These are phyloP conservation scores for Apostasia shenzhenica DNA, from an alignment of 106 monocot genomes.

Conservation along the genomic window DNA sequence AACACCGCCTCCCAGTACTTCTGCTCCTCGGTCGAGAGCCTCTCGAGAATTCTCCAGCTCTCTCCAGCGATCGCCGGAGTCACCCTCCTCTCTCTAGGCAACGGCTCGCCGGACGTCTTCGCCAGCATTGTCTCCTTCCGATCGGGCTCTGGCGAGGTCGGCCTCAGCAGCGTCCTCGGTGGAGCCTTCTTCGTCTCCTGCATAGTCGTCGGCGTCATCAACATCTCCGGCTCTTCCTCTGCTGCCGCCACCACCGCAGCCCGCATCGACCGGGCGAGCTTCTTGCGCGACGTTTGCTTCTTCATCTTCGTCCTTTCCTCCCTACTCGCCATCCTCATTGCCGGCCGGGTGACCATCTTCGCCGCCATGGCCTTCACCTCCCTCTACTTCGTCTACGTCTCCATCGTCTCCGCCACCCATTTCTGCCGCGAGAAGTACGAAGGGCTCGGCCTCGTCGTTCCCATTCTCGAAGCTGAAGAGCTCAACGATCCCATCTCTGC, in stretches of 20 bases:
- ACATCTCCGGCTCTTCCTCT: conserved; percentile 10
- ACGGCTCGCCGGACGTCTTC: conserved; percentile 72
- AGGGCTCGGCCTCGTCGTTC: conserved; percentile 5
- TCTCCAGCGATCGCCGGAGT: conserved; percentile 75
- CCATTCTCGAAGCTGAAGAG: conserved; percentile 17
- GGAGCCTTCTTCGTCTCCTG: conserved; percentile 56
- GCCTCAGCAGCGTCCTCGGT: conserved; percentile 55
- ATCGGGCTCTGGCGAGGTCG: conserved; percentile 39
- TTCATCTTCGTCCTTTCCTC: conserved; percentile 27
- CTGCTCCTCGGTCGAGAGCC: conserved; percentile 60
- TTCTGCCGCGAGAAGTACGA: conserved; percentile 26
- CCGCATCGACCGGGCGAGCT: conserved; percentile 31
- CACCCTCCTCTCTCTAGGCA: conserved; percentile 72
- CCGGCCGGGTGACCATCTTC: conserved; percentile 30
- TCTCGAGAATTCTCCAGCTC: conserved; percentile 35
- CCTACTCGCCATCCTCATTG: conserved; percentile 31
- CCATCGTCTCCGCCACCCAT: conserved; percentile 29
- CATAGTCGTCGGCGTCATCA: conserved; percentile 49
- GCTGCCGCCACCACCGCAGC: neutral
- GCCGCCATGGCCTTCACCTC: conserved; percentile 36
- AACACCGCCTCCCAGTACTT: conserved; percentile 74
- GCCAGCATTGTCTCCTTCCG: conserved; percentile 65
- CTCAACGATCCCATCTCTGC: neutral
- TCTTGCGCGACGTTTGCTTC: conserved; percentile 52
- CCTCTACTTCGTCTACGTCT: conserved; percentile 42